Percentiles rank a stretch among this genome's conserved stretches.
phyloP scores from a whole-genome alignment of 2,329 filamentous ascomycete species.

The Phaeomoniella chlamydospora region DNA sequence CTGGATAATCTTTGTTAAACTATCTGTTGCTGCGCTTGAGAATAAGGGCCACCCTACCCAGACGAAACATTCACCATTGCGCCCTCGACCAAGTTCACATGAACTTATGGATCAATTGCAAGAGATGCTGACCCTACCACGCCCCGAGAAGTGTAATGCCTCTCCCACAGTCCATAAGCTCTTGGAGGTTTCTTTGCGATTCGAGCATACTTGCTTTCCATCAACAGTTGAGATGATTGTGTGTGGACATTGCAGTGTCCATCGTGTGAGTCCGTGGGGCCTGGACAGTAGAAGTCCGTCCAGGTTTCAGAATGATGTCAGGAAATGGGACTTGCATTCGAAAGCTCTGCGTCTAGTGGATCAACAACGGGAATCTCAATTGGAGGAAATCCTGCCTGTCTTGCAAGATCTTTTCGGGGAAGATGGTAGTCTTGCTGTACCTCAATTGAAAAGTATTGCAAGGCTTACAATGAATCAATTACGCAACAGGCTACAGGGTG shows the following conservation, averaged over 20 bases:
- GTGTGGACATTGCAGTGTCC: neutral
- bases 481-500: too few species aligned
- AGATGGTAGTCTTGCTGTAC: neutral
- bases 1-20: neutral
- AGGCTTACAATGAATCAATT: neutral
- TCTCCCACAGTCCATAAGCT: neutral
- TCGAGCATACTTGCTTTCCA: neutral
- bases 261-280: neutral
- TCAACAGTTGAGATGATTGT: neutral
- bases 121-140: neutral
- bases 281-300: too few species aligned
- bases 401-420: neutral
- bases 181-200: neutral
- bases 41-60: neutral
- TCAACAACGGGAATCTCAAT: neutral
- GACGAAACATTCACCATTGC: neutral
- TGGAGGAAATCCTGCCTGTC: neutral
- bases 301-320: neutral
- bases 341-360: neutral
- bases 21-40: neutral
- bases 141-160: neutral
- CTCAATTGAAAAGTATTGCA: neutral
- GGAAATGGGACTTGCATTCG: neutral
- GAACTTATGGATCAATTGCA: neutral
- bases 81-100: neutral